Base-by-base conservation (phyloP, 1,284 basidiomycete species). In the Sutorius eximius region DNA sequence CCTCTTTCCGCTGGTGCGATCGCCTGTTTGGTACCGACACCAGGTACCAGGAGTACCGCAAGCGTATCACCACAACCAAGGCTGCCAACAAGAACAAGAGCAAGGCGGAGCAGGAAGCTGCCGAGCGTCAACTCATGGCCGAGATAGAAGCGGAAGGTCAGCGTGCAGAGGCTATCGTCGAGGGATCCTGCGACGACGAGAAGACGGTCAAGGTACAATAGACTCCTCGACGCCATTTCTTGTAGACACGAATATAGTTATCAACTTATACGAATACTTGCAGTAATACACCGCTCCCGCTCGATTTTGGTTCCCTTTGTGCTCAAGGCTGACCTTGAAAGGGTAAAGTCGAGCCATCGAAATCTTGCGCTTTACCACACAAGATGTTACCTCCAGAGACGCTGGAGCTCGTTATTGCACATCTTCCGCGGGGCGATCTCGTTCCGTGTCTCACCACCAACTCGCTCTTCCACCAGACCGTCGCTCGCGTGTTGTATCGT, bases 1-100 rank as follows among this genome's bases (percentile, higher is more conserved):
- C 93, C 32, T 91, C 88, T 16, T 96, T 96, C 85, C 83, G 93
- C 51, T 95, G 91, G 89, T 93, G 91, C 77, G 93, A 96, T 72
- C 82, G 81, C 62, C 75, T 92, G 61, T 86, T 90, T 68, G 93
- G 93, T 59, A 95, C 93, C 8, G 93, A 96, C 67, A 73, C 78
- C 75, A 92, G 91, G 78, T 96, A 94, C 77, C 83, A 77, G 20
- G 84, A 81, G 42, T 93, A 93, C 79, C 83, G 86, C 62, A 75
- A 74, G 43, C 83, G 84, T 37, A 72, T 93, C 16, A 66, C 69
- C 27, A 74, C 74, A 27, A 80, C 77, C 58, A 80, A 82, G 69
- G 81, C 79, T 53, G 75, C 82, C 61, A 77, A 79, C 77, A 77
- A 79, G 62, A 75, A 75, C 55, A 77, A 78, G 53, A 75, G 73